Evolutionary conservation across 2,329 filamentous ascomycete genomes (phyloP), one percentile per base, ranked within the genome.

Genomic region (Diaporthe ampelina): DNA sequence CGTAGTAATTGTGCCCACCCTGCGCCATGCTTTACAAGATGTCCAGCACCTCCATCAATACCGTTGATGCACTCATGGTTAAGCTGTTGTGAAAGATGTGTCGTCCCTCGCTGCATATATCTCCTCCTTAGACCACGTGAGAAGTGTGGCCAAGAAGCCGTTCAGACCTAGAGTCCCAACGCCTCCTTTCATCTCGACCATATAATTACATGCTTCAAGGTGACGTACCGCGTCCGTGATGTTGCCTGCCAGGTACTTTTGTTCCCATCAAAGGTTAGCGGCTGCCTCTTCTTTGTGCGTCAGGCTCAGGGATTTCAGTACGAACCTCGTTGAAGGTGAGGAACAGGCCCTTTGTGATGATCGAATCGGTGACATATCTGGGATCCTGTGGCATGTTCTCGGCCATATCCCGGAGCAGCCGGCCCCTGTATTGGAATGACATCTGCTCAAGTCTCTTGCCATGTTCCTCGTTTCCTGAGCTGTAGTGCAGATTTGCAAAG

Each of bases 121-220:
- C 43, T 74, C 73, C 8, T 54, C 50, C 17, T 21, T 68, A 7
- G 50, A 75, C 63, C 70, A 70, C 5, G 21, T 35, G 26, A 73
- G 40, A 6, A 73, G 70, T 19, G 65, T 35, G 6, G 63, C 50
- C 59, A 75, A 40, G 45, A 75, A 75, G 1, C 73, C 73, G n/a
- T 63, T 76, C 77, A 81, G 79, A 74, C 72, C 74, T 11, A 75
- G 24, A 2, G 57, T 71, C 11, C 61, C 26, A 24, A 32, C 6
- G 3, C 74, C 72, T 1, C 72, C 72, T n/a, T 57, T 67, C 24
- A 72, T 19, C 6, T 52, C 63, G 0, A 73, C 40, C 70, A 75
- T 73, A 29, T 73, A 40, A 15, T 59, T 63, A 32, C 73, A 75
- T 15, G 73, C 70, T 3, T 26, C 48, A 48, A 75, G 50, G 21